Percentiles rank a stretch among this genome's conserved stretches.
These are phyloP conservation scores for Fraxinus sp. DNA, from an alignment of 305 asterid species.

Conservation along the genomic window DNA sequence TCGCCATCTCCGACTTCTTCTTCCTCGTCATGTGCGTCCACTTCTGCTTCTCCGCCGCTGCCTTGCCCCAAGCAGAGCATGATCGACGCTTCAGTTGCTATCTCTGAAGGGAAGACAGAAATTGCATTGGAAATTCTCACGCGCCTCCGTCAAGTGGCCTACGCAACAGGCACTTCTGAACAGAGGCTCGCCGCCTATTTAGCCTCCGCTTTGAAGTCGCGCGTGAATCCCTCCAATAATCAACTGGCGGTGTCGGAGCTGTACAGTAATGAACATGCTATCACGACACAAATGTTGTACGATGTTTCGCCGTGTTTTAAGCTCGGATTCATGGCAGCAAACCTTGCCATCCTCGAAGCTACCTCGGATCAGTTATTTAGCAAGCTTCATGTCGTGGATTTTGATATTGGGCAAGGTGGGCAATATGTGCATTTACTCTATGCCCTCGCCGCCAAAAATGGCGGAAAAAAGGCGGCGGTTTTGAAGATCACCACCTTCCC, in stretches of 20 bases:
- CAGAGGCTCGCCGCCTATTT: conserved; percentile 70
- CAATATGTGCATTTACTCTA: conserved; percentile 74
- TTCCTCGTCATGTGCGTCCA: conserved; percentile 76
- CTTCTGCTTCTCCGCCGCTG: conserved; percentile 60
- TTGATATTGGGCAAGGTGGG: conserved; percentile 69
- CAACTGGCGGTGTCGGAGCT: conserved; percentile 45
- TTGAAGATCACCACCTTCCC: conserved; percentile 58
- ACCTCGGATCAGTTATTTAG: conserved; percentile 32
- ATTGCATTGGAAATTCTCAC: conserved; percentile 67
- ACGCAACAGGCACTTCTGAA: conserved; percentile 53
- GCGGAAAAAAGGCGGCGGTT: conserved; percentile 28
- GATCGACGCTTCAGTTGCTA: conserved; percentile 60
- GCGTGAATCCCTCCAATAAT: conserved; percentile 42
- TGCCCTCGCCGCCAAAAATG: conserved; percentile 53
- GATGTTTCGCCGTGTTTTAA: conserved; percentile 75
- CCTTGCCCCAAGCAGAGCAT: conserved; percentile 54
- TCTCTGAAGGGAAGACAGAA: conserved; percentile 59
- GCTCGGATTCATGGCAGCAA: conserved; percentile 91
- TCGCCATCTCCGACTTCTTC: conserved; percentile 65
- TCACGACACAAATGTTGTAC: conserved; percentile 52
- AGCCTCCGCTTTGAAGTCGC: conserved; percentile 65
- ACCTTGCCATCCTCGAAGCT: conserved; percentile 71
- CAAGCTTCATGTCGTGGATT: conserved; percentile 72
- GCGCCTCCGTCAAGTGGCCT: conserved; percentile 63
- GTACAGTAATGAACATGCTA: conserved; percentile 41